These are phyloP conservation scores for Xylaria arbuscula DNA, from an alignment of 2,329 filamentous ascomycete genomes.

Conservation along the genomic window DNA sequence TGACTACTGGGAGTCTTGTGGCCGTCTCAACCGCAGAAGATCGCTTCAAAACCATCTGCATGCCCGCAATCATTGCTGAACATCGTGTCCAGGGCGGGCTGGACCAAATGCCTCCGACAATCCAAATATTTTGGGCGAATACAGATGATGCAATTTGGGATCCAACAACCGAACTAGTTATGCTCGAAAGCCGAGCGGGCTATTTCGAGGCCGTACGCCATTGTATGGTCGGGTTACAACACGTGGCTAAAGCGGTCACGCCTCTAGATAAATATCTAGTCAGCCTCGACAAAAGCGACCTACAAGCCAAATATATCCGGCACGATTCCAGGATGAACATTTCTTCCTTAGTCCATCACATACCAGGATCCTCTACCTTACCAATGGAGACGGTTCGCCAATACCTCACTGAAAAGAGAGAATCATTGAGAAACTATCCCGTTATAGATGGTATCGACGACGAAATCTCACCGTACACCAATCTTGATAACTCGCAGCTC, in stretches of 20 bases:
- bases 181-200: slow-evolving; percentile 79
- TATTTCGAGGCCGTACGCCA: slow-evolving; percentile 84
- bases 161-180: slow-evolving; percentile 74
- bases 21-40: slow-evolving; percentile 66
- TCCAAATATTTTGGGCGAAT: slow-evolving; percentile 79
- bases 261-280: slow-evolving; percentile 72
- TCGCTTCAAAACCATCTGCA: slow-evolving; percentile 71
- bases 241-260: slow-evolving; percentile 62
- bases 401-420: slow-evolving; percentile 38
- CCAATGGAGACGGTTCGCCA: slow-evolving; percentile 24
- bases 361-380: slow-evolving; percentile 39
- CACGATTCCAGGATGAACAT: slow-evolving; percentile 51
- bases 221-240: slow-evolving; percentile 77
- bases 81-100: slow-evolving; percentile 70
- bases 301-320: slow-evolving; percentile 49
- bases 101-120: slow-evolving; percentile 72
- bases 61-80: slow-evolving; percentile 78
- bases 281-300: slow-evolving; percentile 53
- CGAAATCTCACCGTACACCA: slow-evolving; percentile 46
- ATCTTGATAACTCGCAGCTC: slow-evolving; percentile 77
- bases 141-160: slow-evolving; percentile 72
- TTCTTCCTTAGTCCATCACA: slow-evolving; percentile 48
- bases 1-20: slow-evolving; percentile 65
- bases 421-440: slow-evolving; percentile 38
- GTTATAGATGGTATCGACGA: slow-evolving; percentile 45